Conservation (phyloP, 495 filamentous ascomycete species). For the Beverwykella pulmonaria region DNA sequence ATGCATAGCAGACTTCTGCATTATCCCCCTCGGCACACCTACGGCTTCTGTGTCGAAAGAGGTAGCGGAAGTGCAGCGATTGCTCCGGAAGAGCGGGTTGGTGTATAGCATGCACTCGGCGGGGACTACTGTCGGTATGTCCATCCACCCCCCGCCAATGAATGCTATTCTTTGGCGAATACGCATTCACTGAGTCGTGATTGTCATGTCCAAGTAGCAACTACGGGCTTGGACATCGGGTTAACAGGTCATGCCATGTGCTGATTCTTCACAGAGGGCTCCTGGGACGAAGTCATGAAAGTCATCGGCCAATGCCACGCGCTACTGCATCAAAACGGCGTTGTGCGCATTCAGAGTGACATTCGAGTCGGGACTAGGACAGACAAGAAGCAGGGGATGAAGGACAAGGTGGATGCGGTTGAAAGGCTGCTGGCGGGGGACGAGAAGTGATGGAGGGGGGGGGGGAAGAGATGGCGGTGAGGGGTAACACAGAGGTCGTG, state of each 20-base stretch:
- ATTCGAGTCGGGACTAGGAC: slow-evolving; percentile 82
- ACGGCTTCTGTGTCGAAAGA: slow-evolving; percentile 82
- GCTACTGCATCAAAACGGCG: slow-evolving; percentile 77
- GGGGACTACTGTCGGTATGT: slow-evolving; percentile 86
- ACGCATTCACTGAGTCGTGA: too few relatives aligned
- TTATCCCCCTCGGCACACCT: slow-evolving; percentile 69
- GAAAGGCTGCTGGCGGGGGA: slow-evolving; percentile 58
- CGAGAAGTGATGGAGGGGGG: slow-evolving; percentile 10
- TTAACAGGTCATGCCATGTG: too few relatives aligned
- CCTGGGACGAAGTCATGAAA: slow-evolving; percentile 86
- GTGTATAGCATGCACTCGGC: slow-evolving; percentile 88
- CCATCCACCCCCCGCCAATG: not conserved
- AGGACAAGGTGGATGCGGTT: slow-evolving; percentile 70
- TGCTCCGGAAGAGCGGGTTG: slow-evolving; percentile 77
- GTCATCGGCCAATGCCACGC: slow-evolving; percentile 89
- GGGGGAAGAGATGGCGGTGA: not conserved
- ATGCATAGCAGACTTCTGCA: slow-evolving; percentile 49
- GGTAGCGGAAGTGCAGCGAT: slow-evolving; percentile 84
- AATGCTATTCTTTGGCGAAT: slow-evolving; percentile 2
- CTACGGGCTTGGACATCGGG: too few relatives aligned
- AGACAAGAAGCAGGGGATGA: slow-evolving; percentile 67
- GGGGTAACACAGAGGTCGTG: not conserved
- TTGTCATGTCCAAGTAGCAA: too few relatives aligned
- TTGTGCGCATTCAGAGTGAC: slow-evolving; percentile 82
- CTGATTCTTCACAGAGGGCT: slow-evolving; percentile 63